Percentiles rank a stretch among this genome's conserved stretches.
These are phyloP conservation scores for Saccharum hybrid DNA, from an alignment of 202 grass and related monocot genomes.

Conservation along the genomic window DNA sequence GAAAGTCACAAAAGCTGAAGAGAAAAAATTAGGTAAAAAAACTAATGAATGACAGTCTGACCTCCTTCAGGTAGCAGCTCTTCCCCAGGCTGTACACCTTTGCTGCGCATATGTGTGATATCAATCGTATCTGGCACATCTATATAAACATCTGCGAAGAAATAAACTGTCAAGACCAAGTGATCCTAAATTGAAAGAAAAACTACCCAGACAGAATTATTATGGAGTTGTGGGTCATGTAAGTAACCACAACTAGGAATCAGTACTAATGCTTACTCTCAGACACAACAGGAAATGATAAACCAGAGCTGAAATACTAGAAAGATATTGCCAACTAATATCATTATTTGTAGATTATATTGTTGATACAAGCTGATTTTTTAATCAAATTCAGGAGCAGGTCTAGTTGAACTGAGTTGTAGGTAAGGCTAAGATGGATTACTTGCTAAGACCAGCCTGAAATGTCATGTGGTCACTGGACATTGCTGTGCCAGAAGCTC, in stretches of 20 bases:
- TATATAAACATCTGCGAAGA: constrained; percentile 90
- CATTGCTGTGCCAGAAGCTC: neutral
- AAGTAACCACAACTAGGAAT: neutral
- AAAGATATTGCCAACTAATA: constrained; percentile 5
- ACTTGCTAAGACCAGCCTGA: neutral
- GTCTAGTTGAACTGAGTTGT: neutral
- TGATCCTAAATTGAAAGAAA: neutral
- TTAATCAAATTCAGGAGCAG: neutral
- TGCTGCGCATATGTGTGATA: constrained; percentile 90
- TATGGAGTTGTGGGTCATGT: neutral
- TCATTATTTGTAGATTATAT: neutral
- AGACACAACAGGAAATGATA: neutral
- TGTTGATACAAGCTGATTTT: neutral
- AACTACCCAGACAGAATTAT: neutral
- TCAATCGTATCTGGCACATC: constrained; percentile 93
- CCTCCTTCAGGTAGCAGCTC: constrained; percentile 84
- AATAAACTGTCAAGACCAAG: constrained; percentile 17
- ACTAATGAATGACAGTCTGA: constrained; percentile 23
- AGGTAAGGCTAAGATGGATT: neutral
- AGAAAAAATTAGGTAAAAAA: neutral
- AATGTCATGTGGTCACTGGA: neutral
- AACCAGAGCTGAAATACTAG: neutral
- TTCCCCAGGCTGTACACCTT: constrained; percentile 92
- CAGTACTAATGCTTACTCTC: constrained; percentile 1
- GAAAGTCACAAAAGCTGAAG: constrained; percentile 20